A percentile compares a stretch with the other conserved stretches of the same genome.
Evolutionary conservation across 352 stramenopile species (phyloP).

Genomic region (Globisporangium okanoganense): DNA sequence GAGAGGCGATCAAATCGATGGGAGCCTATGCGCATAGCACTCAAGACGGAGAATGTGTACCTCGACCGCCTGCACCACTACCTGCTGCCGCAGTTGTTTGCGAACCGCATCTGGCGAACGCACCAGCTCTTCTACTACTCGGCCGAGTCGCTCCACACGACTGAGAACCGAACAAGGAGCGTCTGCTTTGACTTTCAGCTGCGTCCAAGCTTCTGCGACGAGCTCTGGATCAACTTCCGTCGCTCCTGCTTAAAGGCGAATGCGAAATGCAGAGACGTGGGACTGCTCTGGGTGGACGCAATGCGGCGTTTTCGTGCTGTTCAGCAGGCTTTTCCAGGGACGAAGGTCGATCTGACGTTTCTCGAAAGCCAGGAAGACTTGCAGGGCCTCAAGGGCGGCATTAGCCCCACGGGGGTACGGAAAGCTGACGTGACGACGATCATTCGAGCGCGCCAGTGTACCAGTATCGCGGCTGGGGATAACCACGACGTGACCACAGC

Average conservation of each 20-base stretch:
- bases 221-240: constrained; percentile 11
- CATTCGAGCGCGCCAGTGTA: constrained; percentile 6
- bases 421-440: constrained; percentile 19
- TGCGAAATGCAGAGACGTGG: neutral
- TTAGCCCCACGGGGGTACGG: constrained; percentile 15
- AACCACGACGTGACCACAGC: too few species aligned
- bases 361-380: constrained; percentile 14
- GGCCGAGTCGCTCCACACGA: constrained; percentile 12
- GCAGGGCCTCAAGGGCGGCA: neutral
- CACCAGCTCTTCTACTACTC: constrained; percentile 33
- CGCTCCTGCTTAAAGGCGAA: neutral
- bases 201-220: constrained; percentile 11
- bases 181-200: constrained; percentile 20
- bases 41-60: constrained; percentile 22
- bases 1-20: neutral
- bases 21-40: neutral
- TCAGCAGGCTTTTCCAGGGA: neutral
- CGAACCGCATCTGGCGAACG: constrained; percentile 24
- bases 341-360: constrained; percentile 9
- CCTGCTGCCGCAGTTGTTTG: constrained; percentile 29
- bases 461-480: neutral
- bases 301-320: neutral
- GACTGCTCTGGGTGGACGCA: constrained; percentile 7
- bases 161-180: neutral
- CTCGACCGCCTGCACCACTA: constrained; percentile 44